These are phyloP conservation scores for Fraxinus dipetala DNA, from an alignment of 305 asterid species.

Conservation along the genomic window DNA sequence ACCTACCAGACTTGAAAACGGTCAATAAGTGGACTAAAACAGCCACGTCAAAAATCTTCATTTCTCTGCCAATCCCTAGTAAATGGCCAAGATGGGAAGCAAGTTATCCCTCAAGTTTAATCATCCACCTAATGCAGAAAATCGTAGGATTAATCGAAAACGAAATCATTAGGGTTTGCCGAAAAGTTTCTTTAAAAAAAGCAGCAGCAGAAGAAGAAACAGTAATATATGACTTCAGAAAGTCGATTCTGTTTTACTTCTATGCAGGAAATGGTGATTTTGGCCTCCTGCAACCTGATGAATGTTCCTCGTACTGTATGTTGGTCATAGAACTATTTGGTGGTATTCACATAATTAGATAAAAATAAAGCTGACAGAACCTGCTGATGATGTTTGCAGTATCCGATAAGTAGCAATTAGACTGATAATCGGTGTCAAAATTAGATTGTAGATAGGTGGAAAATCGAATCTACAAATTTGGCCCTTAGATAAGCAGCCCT, in stretches of 20 bases:
- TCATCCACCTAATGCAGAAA: neutral
- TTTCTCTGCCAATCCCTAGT: neutral
- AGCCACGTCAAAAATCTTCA: neutral
- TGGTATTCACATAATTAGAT: neutral
- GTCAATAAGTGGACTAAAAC: neutral
- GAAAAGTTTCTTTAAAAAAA: neutral
- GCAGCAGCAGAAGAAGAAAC: neutral
- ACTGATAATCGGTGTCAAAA: neutral
- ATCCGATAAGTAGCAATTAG: neutral
- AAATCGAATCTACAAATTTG: neutral
- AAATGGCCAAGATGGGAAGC: neutral
- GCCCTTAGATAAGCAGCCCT: neutral
- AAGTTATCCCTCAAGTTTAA: neutral
- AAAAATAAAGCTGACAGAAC: neutral
- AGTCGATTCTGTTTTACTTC: neutral
- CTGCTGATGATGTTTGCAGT: neutral
- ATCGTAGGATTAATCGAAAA: neutral
- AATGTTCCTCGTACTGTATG: neutral
- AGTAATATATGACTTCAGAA: neutral
- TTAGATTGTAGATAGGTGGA: neutral
- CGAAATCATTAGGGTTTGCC: neutral
- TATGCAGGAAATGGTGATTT: neutral
- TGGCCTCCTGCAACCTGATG: neutral
- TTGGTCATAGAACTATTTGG: neutral
- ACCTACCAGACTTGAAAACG: neutral